phyloP scores from a whole-genome alignment of 2,329 filamentous ascomycete species.

The Cladosporium austrohemisphaericum region DNA sequence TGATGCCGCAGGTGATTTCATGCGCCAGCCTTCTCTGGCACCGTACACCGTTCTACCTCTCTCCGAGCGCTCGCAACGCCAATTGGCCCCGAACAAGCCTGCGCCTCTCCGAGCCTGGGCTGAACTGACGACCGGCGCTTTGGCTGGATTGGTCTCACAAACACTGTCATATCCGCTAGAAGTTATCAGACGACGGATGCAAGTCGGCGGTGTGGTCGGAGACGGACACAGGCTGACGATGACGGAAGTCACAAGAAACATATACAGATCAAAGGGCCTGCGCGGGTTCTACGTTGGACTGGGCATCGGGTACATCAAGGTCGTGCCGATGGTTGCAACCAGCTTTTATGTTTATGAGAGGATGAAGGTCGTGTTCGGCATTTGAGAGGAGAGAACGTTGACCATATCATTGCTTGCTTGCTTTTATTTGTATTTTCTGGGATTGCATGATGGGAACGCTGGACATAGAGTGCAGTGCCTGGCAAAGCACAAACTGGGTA shows the following conservation, averaged over 20 bases:
- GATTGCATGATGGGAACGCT: neutral
- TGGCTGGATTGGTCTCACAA: slow-evolving; percentile 85
- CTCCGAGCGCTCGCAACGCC: slow-evolving; percentile 40
- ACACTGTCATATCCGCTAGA: slow-evolving; percentile 92
- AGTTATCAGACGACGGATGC: slow-evolving; percentile 88
- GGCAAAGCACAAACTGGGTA: neutral
- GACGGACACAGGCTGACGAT: slow-evolving; percentile 79
- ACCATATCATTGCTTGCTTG: neutral
- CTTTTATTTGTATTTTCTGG: neutral
- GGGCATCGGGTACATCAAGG: slow-evolving; percentile 91
- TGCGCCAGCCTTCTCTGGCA: slow-evolving; percentile 66
- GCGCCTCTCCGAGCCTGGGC: slow-evolving; percentile 78
- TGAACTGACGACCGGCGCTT: slow-evolving; percentile 76
- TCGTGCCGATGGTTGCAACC: slow-evolving; percentile 81
- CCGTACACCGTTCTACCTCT: slow-evolving; percentile 71
- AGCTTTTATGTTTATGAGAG: slow-evolving; percentile 67
- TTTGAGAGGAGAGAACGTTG: slow-evolving; percentile 26
- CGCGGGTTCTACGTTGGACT: slow-evolving; percentile 88
- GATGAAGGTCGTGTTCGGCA: slow-evolving; percentile 55
- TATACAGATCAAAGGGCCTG: slow-evolving; percentile 70
- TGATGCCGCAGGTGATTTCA: slow-evolving; percentile 79
- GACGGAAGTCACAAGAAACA: slow-evolving; percentile 70
- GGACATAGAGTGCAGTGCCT: neutral
- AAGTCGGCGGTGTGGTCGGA: slow-evolving; percentile 90
- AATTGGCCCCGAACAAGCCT: slow-evolving; percentile 51